Percentiles rank a stretch among this genome's conserved stretches.
phyloP scores from a whole-genome alignment of 805 yeast species.

The Myxozyma sirexii region DNA sequence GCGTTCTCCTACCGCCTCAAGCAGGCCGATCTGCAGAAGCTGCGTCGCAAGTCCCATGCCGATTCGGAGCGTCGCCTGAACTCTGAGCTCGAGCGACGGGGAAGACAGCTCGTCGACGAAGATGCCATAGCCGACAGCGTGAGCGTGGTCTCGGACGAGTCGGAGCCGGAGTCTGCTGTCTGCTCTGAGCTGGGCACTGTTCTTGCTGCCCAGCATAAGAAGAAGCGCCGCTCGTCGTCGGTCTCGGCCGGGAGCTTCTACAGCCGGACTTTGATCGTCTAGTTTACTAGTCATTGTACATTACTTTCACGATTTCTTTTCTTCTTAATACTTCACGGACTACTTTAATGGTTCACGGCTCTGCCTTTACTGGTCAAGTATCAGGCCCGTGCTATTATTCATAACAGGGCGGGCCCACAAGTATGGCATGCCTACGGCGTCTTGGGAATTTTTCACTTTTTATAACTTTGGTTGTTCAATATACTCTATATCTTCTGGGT shows the following conservation, averaged over 20 bases:
- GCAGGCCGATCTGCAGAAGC: conserved; percentile 13
- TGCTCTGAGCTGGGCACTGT: conserved; percentile 1
- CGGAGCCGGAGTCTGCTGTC: neutral
- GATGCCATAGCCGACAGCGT: conserved; percentile 7
- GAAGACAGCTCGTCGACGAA: neutral
- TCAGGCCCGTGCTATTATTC: too few species aligned
- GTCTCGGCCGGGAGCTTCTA: conserved; percentile 10
- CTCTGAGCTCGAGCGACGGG: conserved; percentile 10
- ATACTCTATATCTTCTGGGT: too few species aligned
- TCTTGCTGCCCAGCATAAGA: neutral
- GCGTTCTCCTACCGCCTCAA: conserved; percentile 24
- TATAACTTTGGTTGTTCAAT: neutral
- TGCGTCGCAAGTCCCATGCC: conserved; percentile 15
- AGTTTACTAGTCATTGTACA: neutral
- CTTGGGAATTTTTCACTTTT: neutral
- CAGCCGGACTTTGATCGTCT: conserved; percentile 17
- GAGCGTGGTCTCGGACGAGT: conserved; percentile 3
- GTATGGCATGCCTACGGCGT: neutral
- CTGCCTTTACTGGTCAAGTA: too few species aligned
- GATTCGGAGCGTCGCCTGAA: conserved; percentile 5
- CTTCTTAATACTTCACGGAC: neutral
- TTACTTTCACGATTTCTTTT: neutral
- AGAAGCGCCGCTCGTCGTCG: conserved; percentile 21
- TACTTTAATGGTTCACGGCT: neutral
- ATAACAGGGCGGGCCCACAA: too few species aligned